Conservation (phyloP, 805 yeast genomes). For the Barnettozyma salicaria region DNA sequence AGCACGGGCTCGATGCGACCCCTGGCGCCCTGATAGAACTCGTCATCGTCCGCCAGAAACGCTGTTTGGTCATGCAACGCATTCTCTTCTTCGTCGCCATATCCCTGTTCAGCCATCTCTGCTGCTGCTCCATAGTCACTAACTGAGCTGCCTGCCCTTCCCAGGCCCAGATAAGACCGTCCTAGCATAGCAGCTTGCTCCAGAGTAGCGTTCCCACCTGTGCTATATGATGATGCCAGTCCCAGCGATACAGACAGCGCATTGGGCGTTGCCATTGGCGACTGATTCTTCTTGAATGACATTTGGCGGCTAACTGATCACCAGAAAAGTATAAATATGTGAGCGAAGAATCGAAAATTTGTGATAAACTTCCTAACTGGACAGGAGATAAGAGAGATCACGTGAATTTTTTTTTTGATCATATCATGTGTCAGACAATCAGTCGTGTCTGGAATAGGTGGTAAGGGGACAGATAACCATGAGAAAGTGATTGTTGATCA, state of each 20-base stretch:
- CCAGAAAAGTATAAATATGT: not conserved
- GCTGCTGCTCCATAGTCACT: no score
- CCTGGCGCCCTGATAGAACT: conserved; percentile 21
- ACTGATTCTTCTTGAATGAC: conserved; percentile 7
- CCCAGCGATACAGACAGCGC: conserved; percentile 26
- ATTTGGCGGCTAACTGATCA: no score
- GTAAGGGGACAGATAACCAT: no score
- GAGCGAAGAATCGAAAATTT: no score
- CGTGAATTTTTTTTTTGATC: conserved; percentile 6
- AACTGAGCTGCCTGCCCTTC: no score
- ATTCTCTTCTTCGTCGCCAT: no score
- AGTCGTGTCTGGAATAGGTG: no score
- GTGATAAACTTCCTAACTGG: not conserved
- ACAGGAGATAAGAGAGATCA: conserved; percentile 6
- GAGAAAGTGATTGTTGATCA: no score
- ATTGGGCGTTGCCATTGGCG: conserved; percentile 21
- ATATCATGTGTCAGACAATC: not conserved
- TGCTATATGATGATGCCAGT: conserved; percentile 21
- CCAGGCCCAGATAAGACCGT: conserved; percentile 28
- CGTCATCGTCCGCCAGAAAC: conserved; percentile 53
- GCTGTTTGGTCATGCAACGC: conserved; percentile 54
- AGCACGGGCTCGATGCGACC: not conserved
- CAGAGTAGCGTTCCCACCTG: conserved; percentile 8
- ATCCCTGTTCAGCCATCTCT: not conserved
- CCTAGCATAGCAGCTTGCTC: conserved; percentile 17